A percentile compares a stretch with the other conserved stretches of the same genome.
These are phyloP conservation scores for Wickerhamiella vanderwaltii DNA, from an alignment of 805 yeast species.

Conservation along the genomic window DNA sequence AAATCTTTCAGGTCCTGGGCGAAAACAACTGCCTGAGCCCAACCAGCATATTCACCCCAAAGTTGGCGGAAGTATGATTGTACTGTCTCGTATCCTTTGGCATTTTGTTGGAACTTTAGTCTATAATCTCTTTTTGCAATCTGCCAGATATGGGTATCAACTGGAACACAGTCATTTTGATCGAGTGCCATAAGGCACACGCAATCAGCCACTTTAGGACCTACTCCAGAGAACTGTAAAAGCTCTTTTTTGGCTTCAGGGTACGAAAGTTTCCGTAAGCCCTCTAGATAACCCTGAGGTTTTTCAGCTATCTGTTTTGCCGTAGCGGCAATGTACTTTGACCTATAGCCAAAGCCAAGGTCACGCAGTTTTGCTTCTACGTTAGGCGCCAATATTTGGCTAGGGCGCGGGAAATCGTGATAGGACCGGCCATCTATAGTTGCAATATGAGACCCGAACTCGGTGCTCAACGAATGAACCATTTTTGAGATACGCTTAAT, in stretches of 20 bases:
- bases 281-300: conserved; percentile 28
- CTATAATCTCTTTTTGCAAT: conserved; percentile 76
- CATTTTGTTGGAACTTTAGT: conserved; percentile 30
- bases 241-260: conserved; percentile 46
- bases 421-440: conserved; percentile 43
- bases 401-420: conserved; percentile 66
- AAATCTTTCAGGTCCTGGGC: conserved; percentile 54
- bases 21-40: conserved; percentile 95
- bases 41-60: conserved; percentile 92
- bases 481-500: conserved; percentile 85
- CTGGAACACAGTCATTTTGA: conserved; percentile 79
- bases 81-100: conserved; percentile 43
- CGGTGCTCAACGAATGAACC: conserved; percentile 65
- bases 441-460: conserved; percentile 55
- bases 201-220: conserved; percentile 97
- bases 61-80: conserved; percentile 45
- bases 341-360: conserved; percentile 75
- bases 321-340: conserved; percentile 72
- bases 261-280: conserved; percentile 37
- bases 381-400: conserved; percentile 31
- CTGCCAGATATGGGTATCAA: conserved; percentile 90
- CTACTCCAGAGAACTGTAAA: conserved; percentile 70
- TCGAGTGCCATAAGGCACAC: conserved; percentile 85
- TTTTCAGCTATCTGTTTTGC: conserved; percentile 42
- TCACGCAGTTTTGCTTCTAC: conserved; percentile 37